These are phyloP conservation scores for Fusarium setosum DNA, from an alignment of 2,329 filamentous ascomycete genomes.

Conservation along the genomic window DNA sequence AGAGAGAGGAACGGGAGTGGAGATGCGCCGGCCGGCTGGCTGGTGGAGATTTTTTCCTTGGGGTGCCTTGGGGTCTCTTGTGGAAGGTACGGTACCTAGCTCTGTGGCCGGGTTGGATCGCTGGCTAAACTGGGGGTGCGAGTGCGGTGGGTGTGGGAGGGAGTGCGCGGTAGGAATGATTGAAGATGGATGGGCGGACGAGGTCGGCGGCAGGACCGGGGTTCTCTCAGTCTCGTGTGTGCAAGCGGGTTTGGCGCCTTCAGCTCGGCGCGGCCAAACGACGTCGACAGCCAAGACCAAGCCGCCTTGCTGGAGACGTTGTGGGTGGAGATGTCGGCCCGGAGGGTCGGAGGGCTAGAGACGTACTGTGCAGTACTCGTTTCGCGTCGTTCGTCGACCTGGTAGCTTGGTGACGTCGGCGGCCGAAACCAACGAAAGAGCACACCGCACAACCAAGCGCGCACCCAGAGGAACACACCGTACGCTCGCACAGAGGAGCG, in stretches of 20 bases:
- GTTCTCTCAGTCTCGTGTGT: constrained; percentile 34
- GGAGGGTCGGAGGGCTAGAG: constrained; percentile 42
- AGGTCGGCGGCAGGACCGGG: constrained; percentile 44
- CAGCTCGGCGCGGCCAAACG: constrained; percentile 41
- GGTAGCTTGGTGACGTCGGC: constrained; percentile 44
- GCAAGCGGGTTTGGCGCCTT: constrained; percentile 49
- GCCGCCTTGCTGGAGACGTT: constrained; percentile 41
- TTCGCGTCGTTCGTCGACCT: constrained; percentile 38
- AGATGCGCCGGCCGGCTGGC: constrained; percentile 41
- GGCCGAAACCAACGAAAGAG: constrained; percentile 35
- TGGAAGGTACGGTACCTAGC: constrained; percentile 33
- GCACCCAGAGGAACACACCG: constrained; percentile 29
- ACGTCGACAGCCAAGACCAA: constrained; percentile 40
- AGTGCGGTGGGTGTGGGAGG: constrained; percentile 24
- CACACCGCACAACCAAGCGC: constrained; percentile 32
- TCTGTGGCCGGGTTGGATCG: constrained; percentile 38
- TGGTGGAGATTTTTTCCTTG: constrained; percentile 44
- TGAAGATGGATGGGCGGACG: constrained; percentile 41
- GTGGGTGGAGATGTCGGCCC: constrained; percentile 45
- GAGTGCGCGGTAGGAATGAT: constrained; percentile 38
- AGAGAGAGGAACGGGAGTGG: constrained; percentile 42
- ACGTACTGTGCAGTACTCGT: constrained; percentile 38
- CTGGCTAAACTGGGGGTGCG: constrained; percentile 29
- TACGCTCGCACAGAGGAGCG: constrained; percentile 12
- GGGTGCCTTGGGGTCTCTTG: constrained; percentile 41